Conservation (phyloP, 2,329 filamentous ascomycete genomes). For the Catunica adiposa region DNA sequence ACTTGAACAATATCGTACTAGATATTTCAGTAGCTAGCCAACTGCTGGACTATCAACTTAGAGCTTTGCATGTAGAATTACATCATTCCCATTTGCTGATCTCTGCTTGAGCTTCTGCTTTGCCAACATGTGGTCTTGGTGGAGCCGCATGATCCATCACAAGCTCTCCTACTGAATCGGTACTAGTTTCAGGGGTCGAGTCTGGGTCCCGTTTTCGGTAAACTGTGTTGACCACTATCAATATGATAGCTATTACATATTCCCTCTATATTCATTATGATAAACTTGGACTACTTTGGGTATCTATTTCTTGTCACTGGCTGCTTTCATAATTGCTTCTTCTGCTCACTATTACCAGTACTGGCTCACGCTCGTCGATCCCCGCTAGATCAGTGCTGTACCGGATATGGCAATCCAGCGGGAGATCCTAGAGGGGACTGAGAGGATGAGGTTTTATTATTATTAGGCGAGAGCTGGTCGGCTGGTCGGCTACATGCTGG, state of each 20-base stretch:
- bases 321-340: neutral
- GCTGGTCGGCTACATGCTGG: neutral
- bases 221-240: no score
- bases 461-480: neutral
- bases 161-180: neutral
- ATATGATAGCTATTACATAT: no score
- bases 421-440: neutral
- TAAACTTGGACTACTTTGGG: no score
- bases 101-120: neutral
- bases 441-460: neutral
- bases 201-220: no score
- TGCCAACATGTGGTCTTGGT: neutral
- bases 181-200: neutral
- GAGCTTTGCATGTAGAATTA: no score
- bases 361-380: neutral
- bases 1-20: no score
- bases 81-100: no score
- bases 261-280: no score
- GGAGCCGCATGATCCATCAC: neutral
- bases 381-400: slow-evolving; percentile 1
- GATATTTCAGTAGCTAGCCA: no score
- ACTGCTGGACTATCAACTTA: no score
- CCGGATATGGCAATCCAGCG: neutral
- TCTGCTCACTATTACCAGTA: neutral
- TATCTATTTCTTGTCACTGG: neutral